phyloP scores from a whole-genome alignment of 1,139 yeast genomes.

The Debaryomycetaceae sp. region DNA sequence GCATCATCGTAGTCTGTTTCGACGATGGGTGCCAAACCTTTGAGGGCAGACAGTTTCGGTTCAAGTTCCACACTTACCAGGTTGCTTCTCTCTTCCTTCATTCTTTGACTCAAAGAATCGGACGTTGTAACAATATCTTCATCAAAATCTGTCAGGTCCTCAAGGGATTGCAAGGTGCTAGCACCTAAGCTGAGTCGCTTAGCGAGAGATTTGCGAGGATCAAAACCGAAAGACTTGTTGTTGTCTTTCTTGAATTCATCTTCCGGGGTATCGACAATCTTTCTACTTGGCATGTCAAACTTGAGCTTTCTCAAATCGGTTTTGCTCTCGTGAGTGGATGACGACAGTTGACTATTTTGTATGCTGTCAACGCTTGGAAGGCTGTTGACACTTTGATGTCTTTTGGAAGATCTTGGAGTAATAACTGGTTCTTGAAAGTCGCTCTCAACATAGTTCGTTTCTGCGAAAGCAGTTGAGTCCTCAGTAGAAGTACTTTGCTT shows the following conservation, averaged over 20 bases:
- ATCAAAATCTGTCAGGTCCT: neutral
- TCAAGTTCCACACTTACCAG: slow-evolving; percentile 16
- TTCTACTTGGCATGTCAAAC: slow-evolving; percentile 4
- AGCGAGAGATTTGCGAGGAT: slow-evolving; percentile 18
- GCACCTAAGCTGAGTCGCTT: slow-evolving; percentile 2
- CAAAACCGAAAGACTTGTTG: slow-evolving; percentile 18
- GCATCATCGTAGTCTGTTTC: slow-evolving; percentile 32
- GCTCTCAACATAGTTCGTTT: slow-evolving; percentile 3
- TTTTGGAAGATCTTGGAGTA: slow-evolving; percentile 8
- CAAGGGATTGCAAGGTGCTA: neutral
- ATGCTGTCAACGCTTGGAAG: neutral
- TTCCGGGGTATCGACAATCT: slow-evolving; percentile 11
- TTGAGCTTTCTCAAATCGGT: slow-evolving; percentile 2
- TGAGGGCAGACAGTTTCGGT: slow-evolving; percentile 28
- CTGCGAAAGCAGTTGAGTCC: neutral
- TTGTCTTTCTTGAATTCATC: slow-evolving; percentile 13
- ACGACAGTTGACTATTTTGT: neutral
- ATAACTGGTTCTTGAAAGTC: slow-evolving; percentile 13
- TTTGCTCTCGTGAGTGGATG: neutral
- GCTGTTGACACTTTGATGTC: slow-evolving; percentile 2
- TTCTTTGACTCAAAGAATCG: neutral
- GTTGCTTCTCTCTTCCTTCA: slow-evolving; percentile 4
- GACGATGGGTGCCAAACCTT: slow-evolving; percentile 40
- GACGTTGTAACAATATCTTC: neutral
- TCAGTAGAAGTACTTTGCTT: neutral